phyloP scores from a whole-genome alignment of 495 filamentous ascomycete species.

The Xylona heveae region DNA sequence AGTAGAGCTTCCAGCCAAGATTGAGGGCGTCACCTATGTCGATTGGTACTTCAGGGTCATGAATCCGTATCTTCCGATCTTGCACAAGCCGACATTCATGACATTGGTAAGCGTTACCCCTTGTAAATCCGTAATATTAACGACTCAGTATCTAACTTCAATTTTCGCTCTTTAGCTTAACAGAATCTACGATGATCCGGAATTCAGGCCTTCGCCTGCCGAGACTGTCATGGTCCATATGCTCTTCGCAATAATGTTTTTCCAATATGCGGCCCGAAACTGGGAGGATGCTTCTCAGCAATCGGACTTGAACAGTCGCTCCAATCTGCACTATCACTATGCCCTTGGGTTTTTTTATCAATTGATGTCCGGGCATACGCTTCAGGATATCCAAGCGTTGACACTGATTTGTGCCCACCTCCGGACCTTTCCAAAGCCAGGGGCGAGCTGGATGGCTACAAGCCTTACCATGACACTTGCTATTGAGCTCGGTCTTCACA shows the following conservation, averaged over 20 bases:
- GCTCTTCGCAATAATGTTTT: conserved; percentile 56
- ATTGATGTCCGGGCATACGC: conserved; percentile 30
- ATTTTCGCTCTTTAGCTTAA: conserved; percentile 21
- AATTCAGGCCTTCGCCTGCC: conserved; percentile 33
- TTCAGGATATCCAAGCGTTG: conserved; percentile 49
- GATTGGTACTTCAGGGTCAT: conserved; percentile 53
- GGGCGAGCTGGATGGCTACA: conserved; percentile 41
- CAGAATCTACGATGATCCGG: conserved; percentile 38
- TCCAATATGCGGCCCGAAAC: conserved; percentile 46
- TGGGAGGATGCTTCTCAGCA: conserved; percentile 25
- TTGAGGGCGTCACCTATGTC: conserved; percentile 37
- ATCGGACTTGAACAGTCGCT: conserved; percentile 30
- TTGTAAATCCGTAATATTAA: neutral
- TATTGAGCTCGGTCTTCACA: conserved; percentile 50
- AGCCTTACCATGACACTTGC: conserved; percentile 38
- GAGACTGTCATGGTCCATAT: conserved; percentile 57
- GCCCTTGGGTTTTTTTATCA: conserved; percentile 42
- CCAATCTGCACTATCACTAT: conserved; percentile 58
- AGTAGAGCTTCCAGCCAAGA: conserved; percentile 30
- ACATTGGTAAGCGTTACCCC: conserved; percentile 29
- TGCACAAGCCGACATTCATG: conserved; percentile 52
- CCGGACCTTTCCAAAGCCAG: conserved; percentile 60
- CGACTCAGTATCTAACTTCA: neutral
- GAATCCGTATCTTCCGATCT: conserved; percentile 47
- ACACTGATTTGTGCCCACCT: conserved; percentile 46